phyloP scores from a whole-genome alignment of 495 filamentous ascomycete genomes.

The Penicillium lagena region DNA sequence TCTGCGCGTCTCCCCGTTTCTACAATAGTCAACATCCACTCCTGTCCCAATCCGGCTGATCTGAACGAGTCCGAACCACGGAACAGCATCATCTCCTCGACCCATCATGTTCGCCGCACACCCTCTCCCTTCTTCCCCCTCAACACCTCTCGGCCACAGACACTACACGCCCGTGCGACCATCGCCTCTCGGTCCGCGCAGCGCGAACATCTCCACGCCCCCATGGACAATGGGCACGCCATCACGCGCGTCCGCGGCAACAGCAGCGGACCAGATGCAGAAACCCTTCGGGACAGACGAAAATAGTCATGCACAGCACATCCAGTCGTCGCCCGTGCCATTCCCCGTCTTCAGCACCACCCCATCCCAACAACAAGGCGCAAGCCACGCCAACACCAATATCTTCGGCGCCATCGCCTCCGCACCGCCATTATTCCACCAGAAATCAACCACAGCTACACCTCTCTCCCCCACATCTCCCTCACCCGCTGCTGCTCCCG shows the following conservation, averaged over 20 bases:
- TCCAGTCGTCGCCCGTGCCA: neutral
- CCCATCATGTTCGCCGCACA: conserved; percentile 25
- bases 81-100: conserved; percentile 6
- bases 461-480: conserved; percentile 8
- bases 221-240: conserved; percentile 20
- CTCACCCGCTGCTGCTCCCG: neutral
- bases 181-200: conserved; percentile 39
- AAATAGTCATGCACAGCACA: neutral
- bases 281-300: neutral
- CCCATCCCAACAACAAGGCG: conserved; percentile 2
- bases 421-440: neutral
- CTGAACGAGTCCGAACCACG: conserved; percentile 16
- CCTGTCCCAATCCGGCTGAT: conserved; percentile 2
- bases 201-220: conserved; percentile 19
- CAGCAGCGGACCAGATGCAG: neutral
- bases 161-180: conserved; percentile 47
- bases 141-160: conserved; percentile 22
- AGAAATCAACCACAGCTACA: neutral
- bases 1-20: neutral
- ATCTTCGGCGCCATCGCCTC: conserved; percentile 5
- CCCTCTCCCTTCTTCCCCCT: conserved; percentile 39
- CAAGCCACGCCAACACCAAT: neutral
- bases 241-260: conserved; percentile 4
- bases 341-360: conserved; percentile 11
- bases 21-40: neutral